Base-by-base conservation (phyloP, 2,329 filamentous ascomycete species). In the Ophiocordyceps unilateralis region DNA sequence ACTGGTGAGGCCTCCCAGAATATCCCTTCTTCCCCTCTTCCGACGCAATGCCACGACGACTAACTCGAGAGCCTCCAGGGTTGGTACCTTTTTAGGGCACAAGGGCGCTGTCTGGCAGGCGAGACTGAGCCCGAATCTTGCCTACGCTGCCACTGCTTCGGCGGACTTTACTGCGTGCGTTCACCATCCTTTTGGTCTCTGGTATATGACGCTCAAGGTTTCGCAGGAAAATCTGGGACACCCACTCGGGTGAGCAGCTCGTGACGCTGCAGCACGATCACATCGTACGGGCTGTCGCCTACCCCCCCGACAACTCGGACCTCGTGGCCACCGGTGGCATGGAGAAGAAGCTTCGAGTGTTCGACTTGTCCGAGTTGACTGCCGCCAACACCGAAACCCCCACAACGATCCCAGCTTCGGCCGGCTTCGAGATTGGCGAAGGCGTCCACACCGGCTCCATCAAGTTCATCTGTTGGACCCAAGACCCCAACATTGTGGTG, bases 51-150 rank as follows among this genome's bases (percentile, higher is more conserved):
- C 32, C 32, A 19, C 32, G 36, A 21, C 20, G 22, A 23, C 12
- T 7, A 15, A 21, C 36, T 39, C 12, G 20, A 39, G 7, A 10
- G 2, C 32, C 14, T 11, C n/a, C 58, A 93, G 86, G 84, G 96
- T 96, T 53, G 91, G 91, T 41, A 96, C 91, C 32, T 96, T 96
- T 59, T 81, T 98, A 54, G 91, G 91, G 36, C 91, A 98, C 68
- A 96, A 98, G 65, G 91, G 91, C 48, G 91, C 91, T 32, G 89
- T 96, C 46, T 98, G 91, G 87, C 88, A 95, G 66, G 85, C 88
- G 43, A 78, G 88, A 53, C 72, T 98, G 30, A 94, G 87, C 43
- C 79, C 84, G 19, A 87, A 96, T 64, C 85, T 87, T 37, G 78
- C 77, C 22, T 80, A 87, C 40, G 89, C 91, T 45, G 91, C 88